Conservation (phyloP, 192 early-diverging fungal species). For the Pilobolus umbonatus region DNA sequence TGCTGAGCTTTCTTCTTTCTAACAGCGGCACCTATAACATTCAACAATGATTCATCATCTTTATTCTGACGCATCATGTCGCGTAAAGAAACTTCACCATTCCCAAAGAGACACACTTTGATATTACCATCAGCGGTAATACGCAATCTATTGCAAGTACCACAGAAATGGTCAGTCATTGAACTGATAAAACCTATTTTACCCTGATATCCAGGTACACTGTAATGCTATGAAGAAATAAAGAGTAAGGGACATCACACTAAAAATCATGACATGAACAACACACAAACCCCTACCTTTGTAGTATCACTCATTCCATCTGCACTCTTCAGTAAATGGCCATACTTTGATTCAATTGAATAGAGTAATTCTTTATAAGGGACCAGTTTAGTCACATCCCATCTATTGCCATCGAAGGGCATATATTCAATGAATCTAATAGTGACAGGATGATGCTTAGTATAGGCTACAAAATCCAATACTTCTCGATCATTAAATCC, state of each 20-base stretch:
- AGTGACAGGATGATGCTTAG: conserved; percentile 65
- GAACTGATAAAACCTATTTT: conserved; percentile 96
- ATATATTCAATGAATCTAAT: conserved; percentile 98
- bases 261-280: background rate
- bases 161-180: conserved; percentile 97
- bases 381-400: conserved; percentile 80
- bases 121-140: conserved; percentile 93
- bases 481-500: conserved; percentile 84
- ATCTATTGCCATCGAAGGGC: conserved; percentile 96
- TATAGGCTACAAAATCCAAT: conserved; percentile 78
- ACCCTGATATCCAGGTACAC: conserved; percentile 75
- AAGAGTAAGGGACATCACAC: background rate
- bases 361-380: conserved; percentile 76
- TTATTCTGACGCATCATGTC: conserved; percentile 68
- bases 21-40: conserved; percentile 73
- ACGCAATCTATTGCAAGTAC: conserved; percentile 89
- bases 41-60: conserved; percentile 61
- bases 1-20: conserved; percentile 89
- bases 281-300: conserved; percentile 61
- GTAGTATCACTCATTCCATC: conserved; percentile 86
- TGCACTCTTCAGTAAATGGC: conserved; percentile 52
- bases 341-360: conserved; percentile 50
- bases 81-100: conserved; percentile 79
- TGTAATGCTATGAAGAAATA: conserved; percentile 47
- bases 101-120: conserved; percentile 93